Evolutionary conservation across 2,329 filamentous ascomycete species (phyloP).

Genomic region (Tolypocladium ophioglossoides): DNA sequence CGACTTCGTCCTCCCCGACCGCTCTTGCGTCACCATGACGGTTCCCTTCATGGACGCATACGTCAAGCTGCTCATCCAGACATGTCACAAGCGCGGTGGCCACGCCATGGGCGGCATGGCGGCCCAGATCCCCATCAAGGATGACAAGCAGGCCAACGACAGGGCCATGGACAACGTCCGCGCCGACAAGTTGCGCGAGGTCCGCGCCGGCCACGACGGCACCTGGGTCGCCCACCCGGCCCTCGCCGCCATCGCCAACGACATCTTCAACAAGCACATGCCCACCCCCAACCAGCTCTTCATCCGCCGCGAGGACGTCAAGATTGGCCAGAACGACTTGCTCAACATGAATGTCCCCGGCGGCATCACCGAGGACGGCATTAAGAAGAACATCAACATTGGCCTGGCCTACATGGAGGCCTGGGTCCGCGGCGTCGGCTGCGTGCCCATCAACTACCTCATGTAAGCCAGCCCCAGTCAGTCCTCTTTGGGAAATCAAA

Average conservation of each 20-base stretch:
- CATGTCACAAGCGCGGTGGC: conserved; percentile 92
- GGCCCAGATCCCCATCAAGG: conserved; percentile 97
- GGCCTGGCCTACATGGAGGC: conserved; percentile 98
- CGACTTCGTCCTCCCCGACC: conserved; percentile 87
- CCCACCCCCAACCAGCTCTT: conserved; percentile 96
- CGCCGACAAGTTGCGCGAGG: conserved; percentile 93
- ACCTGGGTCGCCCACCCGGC: conserved; percentile 98
- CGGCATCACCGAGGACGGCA: conserved; percentile 82
- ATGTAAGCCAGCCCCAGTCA: conserved; percentile 45
- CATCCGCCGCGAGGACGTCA: conserved; percentile 78
- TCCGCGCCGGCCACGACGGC: conserved; percentile 85
- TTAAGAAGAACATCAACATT: conserved; percentile 96
- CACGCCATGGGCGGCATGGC: conserved; percentile 99
- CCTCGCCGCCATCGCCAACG: conserved; percentile 74
- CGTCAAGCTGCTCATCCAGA: conserved; percentile 92
- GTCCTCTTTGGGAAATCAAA: neutral
- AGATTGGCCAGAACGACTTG: conserved; percentile 77
- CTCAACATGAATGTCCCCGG: conserved; percentile 98
- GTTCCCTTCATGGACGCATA: conserved; percentile 98
- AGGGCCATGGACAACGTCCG: conserved; percentile 88
- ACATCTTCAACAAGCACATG: conserved; percentile 98
- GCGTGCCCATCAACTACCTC: conserved; percentile 93
- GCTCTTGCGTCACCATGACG: conserved; percentile 89
- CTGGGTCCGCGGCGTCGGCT: conserved; percentile 90
- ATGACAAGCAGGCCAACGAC: conserved; percentile 82